A percentile compares a stretch with the other conserved stretches of the same genome.
Conservation (phyloP, 768 basidiomycete genomes). For the Grammothele lineata region DNA sequence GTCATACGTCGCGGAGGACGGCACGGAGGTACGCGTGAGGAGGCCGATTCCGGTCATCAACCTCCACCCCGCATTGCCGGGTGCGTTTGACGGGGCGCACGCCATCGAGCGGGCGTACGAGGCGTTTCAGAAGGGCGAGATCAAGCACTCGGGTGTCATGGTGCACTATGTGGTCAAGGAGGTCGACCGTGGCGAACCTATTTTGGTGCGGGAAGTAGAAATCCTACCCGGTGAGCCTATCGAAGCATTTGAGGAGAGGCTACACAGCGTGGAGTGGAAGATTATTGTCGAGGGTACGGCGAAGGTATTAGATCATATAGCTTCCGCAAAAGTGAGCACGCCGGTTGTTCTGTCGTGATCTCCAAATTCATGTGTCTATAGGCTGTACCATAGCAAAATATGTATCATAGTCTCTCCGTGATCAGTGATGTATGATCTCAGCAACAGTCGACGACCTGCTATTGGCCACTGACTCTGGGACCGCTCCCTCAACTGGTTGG, state of each 20-base stretch:
- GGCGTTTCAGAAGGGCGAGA: slow-evolving; percentile 81
- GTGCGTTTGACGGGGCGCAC: slow-evolving; percentile 93
- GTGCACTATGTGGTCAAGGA: slow-evolving; percentile 90
- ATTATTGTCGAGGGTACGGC: slow-evolving; percentile 86
- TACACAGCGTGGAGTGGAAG: slow-evolving; percentile 85
- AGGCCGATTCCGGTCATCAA: slow-evolving; percentile 82
- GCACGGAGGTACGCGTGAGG: too few relatives aligned
- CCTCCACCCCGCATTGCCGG: slow-evolving; percentile 92
- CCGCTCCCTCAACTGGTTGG: too few relatives aligned
- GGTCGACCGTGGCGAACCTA: slow-evolving; percentile 88
- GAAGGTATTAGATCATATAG: slow-evolving; percentile 57
- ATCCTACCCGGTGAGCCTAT: slow-evolving; percentile 68
- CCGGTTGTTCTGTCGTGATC: too few relatives aligned
- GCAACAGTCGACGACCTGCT: too few relatives aligned
- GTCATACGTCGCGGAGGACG: slow-evolving; percentile 32
- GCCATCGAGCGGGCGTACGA: slow-evolving; percentile 88
- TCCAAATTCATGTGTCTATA: neutral
- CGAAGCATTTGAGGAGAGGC: slow-evolving; percentile 66
- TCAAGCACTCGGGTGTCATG: slow-evolving; percentile 81
- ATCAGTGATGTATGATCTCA: too few relatives aligned
- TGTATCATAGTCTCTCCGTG: neutral
- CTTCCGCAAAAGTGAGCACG: slow-evolving; percentile 20
- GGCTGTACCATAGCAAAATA: slow-evolving; percentile 8
- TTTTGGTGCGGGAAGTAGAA: slow-evolving; percentile 76
- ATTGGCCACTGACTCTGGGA: too few relatives aligned